Evolutionary conservation across 2,329 filamentous ascomycete genomes (phyloP).

Genomic region (Penicillium carneum): DNA sequence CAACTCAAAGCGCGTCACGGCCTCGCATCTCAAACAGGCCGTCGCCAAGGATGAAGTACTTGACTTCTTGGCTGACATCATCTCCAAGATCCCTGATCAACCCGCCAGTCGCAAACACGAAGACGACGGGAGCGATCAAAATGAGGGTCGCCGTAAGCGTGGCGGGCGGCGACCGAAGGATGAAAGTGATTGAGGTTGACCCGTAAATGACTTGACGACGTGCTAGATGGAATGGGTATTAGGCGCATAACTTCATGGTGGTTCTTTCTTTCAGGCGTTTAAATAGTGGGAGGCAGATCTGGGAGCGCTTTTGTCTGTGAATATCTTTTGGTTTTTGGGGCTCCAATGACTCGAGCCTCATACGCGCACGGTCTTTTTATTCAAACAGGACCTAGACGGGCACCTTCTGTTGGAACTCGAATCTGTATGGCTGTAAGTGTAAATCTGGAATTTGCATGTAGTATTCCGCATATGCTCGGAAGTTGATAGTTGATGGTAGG

Average conservation of each 20-base stretch:
- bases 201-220: slow-evolving; percentile 29
- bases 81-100: slow-evolving; percentile 78
- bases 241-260: slow-evolving; percentile 30
- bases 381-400: neutral
- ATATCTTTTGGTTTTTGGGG: slow-evolving; percentile 29
- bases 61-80: slow-evolving; percentile 91
- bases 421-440: neutral
- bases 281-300: slow-evolving; percentile 25
- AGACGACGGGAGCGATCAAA: slow-evolving; percentile 56
- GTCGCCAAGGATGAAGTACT: slow-evolving; percentile 88
- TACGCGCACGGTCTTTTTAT: neutral
- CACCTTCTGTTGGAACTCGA: neutral
- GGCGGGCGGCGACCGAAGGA: slow-evolving; percentile 52
- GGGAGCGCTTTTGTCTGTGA: slow-evolving; percentile 39
- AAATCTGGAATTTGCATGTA: neutral
- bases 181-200: slow-evolving; percentile 44
- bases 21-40: slow-evolving; percentile 88
- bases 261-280: slow-evolving; percentile 16
- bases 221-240: slow-evolving; percentile 33
- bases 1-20: slow-evolving; percentile 87
- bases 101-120: slow-evolving; percentile 56
- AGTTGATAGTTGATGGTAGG: too few species aligned
- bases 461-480: neutral
- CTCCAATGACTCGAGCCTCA: neutral
- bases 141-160: slow-evolving; percentile 58